Evolutionary conservation across 1,284 basidiomycete genomes (phyloP).

Genomic region (Fomitopsis betulina): DNA sequence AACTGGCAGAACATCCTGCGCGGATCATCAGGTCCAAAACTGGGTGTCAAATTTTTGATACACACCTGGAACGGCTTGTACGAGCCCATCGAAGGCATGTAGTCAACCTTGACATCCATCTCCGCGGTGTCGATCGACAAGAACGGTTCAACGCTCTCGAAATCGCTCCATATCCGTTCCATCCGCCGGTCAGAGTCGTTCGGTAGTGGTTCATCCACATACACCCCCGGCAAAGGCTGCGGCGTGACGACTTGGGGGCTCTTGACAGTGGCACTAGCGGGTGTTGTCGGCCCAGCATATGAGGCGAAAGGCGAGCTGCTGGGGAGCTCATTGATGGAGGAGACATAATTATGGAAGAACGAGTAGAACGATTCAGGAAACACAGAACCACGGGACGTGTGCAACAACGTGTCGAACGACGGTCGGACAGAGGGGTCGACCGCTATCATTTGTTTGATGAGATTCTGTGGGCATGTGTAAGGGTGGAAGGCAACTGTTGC

Average conservation of each 20-base stretch:
- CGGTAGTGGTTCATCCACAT: slow-evolving; percentile 44
- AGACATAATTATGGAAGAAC: slow-evolving; percentile 88
- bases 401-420: slow-evolving; percentile 81
- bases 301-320: slow-evolving; percentile 39
- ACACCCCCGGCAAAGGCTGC: slow-evolving; percentile 4
- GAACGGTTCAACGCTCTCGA: slow-evolving; percentile 72
- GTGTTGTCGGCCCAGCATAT: slow-evolving; percentile 18
- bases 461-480: slow-evolving; percentile 45
- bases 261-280: slow-evolving; percentile 13
- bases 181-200: slow-evolving; percentile 78
- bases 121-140: slow-evolving; percentile 47
- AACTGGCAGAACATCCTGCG: slow-evolving; percentile 72
- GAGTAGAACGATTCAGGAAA: slow-evolving; percentile 94
- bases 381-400: slow-evolving; percentile 71
- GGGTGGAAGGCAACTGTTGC: slow-evolving; percentile 3
- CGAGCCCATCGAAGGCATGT: slow-evolving; percentile 32
- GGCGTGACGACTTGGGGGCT: slow-evolving; percentile 4
- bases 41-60: not conserved
- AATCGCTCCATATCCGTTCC: slow-evolving; percentile 78
- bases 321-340: slow-evolving; percentile 72
- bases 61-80: slow-evolving; percentile 61
- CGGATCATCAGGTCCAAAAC: not conserved
- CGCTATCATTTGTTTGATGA: slow-evolving; percentile 89
- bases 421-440: slow-evolving; percentile 77
- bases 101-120: slow-evolving; percentile 44